phyloP scores from a whole-genome alignment of 2,329 filamentous ascomycete genomes.

The Blumeria hordei region DNA sequence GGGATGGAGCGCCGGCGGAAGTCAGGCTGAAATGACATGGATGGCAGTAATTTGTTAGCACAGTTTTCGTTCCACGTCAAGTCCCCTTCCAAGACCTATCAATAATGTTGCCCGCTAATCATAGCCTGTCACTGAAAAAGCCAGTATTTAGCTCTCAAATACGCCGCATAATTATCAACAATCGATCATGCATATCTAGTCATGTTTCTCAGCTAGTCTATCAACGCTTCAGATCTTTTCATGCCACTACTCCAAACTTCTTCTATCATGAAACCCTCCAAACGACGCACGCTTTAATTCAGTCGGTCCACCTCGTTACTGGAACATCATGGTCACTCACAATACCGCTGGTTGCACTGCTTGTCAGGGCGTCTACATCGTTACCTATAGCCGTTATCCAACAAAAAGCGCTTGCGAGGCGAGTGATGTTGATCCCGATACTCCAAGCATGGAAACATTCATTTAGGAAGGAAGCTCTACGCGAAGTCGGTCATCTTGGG shows the following conservation, averaged over 20 bases:
- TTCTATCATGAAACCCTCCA: constrained; percentile 16
- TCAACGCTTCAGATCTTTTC: neutral
- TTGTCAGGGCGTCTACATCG: constrained; percentile 23
- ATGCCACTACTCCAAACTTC: neutral
- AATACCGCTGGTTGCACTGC: constrained; percentile 28
- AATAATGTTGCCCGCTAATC: too few species aligned
- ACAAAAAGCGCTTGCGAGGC: constrained; percentile 18
- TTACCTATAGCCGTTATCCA: constrained; percentile 22
- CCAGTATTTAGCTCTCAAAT: too few species aligned
- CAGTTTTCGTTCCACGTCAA: too few species aligned
- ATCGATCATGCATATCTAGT: too few species aligned
- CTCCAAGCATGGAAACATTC: constrained; percentile 16
- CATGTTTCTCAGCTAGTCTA: too few species aligned
- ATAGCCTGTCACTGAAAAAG: too few species aligned
- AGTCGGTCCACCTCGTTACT: constrained; percentile 23
- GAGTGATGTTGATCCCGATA: constrained; percentile 20
- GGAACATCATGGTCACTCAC: constrained; percentile 28
- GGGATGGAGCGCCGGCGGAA: too few species aligned
- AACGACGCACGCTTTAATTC: constrained; percentile 21
- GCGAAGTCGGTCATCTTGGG: constrained; percentile 10
- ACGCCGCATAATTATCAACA: too few species aligned
- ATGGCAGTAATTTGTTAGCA: too few species aligned
- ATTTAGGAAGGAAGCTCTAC: constrained; percentile 11
- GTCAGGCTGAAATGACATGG: too few species aligned
- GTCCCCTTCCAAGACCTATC: too few species aligned